Percentiles rank a stretch among this genome's conserved stretches.
Evolutionary conservation across 139 green algal species (phyloP).

Genomic region (Coelastrella sp.): DNA sequence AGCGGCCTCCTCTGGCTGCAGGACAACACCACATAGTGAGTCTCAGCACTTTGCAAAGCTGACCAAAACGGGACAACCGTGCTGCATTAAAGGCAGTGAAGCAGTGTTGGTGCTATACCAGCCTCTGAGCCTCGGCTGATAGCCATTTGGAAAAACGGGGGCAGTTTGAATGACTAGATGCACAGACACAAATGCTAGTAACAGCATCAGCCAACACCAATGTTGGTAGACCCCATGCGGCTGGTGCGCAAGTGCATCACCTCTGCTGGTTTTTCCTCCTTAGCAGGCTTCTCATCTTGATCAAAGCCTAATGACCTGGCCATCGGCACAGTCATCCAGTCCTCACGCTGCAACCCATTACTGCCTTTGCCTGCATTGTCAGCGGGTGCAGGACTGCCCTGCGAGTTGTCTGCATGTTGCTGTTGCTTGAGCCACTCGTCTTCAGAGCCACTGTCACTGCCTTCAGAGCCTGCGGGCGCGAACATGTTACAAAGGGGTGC

Average conservation of each 20-base stretch:
- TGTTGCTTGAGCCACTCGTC: conserved; percentile 17
- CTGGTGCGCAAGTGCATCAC: no score
- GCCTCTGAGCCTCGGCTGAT: no score
- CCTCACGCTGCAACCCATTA: conserved; percentile 58
- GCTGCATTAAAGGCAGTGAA: no score
- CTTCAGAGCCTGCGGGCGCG: conserved; percentile 7
- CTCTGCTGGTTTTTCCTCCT: conserved; percentile 34
- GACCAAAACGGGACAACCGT: no score
- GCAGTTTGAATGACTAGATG: no score
- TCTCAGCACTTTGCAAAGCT: no score
- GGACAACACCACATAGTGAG: neutral
- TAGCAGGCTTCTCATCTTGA: neutral
- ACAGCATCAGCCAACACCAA: no score
- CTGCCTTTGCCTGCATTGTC: neutral
- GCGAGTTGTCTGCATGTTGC: neutral
- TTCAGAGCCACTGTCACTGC: neutral
- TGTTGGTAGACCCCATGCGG: no score
- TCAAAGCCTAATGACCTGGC: conserved; percentile 20
- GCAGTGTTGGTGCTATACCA: no score
- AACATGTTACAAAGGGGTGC: no score
- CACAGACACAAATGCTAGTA: no score
- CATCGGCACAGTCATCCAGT: conserved; percentile 87
- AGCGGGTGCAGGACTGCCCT: conserved; percentile 30
- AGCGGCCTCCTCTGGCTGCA: conserved; percentile 19
- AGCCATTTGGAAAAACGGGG: no score